A percentile compares a stretch with the other conserved stretches of the same genome.
Conservation (phyloP, 768 basidiomycete genomes). For the Tulasnella sp. region DNA sequence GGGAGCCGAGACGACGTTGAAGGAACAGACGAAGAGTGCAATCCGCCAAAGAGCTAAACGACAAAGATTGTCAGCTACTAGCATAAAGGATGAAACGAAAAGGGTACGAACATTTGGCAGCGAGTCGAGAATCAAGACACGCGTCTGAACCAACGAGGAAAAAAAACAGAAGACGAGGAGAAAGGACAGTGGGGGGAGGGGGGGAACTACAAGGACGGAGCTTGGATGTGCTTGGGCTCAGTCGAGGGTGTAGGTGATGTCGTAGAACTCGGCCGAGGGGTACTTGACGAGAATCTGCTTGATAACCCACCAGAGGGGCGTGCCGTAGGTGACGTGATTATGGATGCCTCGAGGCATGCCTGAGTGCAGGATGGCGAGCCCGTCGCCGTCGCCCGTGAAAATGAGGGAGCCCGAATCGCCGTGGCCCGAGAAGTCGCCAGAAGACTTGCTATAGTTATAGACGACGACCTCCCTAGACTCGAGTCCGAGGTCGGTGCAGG, state of each 20-base stretch:
- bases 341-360: constrained; percentile 21
- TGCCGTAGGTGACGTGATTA: constrained; percentile 25
- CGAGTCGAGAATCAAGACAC: too few relatives aligned
- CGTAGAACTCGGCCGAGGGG: constrained; percentile 23
- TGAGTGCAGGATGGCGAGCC: constrained; percentile 25
- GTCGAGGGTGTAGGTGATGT: constrained; percentile 21
- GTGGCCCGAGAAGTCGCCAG: constrained; percentile 22
- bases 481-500: constrained; percentile 17
- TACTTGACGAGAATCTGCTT: constrained; percentile 21
- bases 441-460: constrained; percentile 21
- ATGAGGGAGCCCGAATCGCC: constrained; percentile 29
- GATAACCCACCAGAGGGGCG: constrained; percentile 25
- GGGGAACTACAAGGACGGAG: too few relatives aligned
- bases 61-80: too few relatives aligned
- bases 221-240: too few relatives aligned
- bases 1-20: too few relatives aligned
- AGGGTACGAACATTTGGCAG: too few relatives aligned
- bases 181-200: too few relatives aligned
- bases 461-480: constrained; percentile 19
- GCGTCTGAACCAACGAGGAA: too few relatives aligned
- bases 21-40: too few relatives aligned
- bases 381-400: constrained; percentile 19
- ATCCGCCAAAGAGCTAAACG: too few relatives aligned
- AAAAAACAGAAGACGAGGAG: too few relatives aligned
- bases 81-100: too few relatives aligned